phyloP scores from a whole-genome alignment of 768 basidiomycete genomes.

The Tylopilus subfusipes region DNA sequence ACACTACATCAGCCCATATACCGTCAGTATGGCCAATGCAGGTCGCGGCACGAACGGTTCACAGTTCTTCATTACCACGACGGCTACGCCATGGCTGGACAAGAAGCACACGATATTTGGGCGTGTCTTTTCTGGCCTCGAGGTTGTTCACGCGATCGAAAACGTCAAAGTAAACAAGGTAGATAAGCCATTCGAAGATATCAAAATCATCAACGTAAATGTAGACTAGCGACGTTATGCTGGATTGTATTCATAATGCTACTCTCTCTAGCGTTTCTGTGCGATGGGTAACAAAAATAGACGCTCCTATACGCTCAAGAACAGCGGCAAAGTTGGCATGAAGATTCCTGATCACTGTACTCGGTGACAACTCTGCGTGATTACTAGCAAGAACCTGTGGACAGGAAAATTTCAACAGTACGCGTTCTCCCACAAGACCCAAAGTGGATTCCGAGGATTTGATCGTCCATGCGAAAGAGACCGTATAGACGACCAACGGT shows the following conservation, averaged over 20 bases:
- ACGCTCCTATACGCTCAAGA: slow-evolving; percentile 23
- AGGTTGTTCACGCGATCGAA: slow-evolving; percentile 89
- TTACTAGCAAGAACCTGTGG: slow-evolving; percentile 32
- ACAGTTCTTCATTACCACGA: slow-evolving; percentile 98
- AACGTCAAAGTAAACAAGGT: slow-evolving; percentile 80
- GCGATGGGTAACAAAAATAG: slow-evolving; percentile 28
- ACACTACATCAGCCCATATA: slow-evolving; percentile 68
- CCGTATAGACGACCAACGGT: slow-evolving; percentile 49
- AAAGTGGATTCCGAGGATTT: neutral
- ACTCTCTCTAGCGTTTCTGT: slow-evolving; percentile 44
- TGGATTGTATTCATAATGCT: slow-evolving; percentile 36
- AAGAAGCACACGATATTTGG: slow-evolving; percentile 93
- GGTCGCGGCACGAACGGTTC: slow-evolving; percentile 90
- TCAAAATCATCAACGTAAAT: slow-evolving; percentile 82
- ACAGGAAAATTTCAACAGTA: slow-evolving; percentile 57
- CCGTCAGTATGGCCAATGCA: slow-evolving; percentile 92
- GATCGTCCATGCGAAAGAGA: slow-evolving; percentile 8
- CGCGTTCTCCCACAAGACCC: slow-evolving; percentile 25
- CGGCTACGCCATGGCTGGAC: slow-evolving; percentile 90
- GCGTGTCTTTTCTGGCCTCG: slow-evolving; percentile 79
- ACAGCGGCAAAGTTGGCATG: slow-evolving; percentile 33
- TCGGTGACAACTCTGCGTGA: slow-evolving; percentile 14
- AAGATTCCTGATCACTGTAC: slow-evolving; percentile 31
- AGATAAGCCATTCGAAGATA: slow-evolving; percentile 91
- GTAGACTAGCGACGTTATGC: slow-evolving; percentile 48